Conservation (phyloP, 768 basidiomycete genomes). For the Amanita exitialis region DNA sequence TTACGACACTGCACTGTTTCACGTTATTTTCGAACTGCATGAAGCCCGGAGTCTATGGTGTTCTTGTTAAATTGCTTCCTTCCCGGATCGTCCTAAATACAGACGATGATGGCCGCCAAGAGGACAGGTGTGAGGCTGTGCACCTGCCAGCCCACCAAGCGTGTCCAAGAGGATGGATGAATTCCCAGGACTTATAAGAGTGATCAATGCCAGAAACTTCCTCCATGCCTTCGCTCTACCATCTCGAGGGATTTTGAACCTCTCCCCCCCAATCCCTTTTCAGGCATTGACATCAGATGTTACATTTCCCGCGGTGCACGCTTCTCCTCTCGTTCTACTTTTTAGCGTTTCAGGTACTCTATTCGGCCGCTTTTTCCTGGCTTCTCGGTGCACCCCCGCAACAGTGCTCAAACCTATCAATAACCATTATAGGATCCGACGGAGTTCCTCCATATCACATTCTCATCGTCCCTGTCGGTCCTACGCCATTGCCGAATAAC, state of each 20-base stretch:
- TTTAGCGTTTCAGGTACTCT: conserved; percentile 17
- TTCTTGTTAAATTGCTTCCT: too few relatives aligned
- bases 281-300: not conserved
- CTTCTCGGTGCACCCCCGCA: conserved; percentile 34
- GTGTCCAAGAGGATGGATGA: too few relatives aligned
- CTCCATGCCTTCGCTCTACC: too few relatives aligned
- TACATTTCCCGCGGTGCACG: conserved; percentile 5
- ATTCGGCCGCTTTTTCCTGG: conserved; percentile 34
- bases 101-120: too few relatives aligned
- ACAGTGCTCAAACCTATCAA: conserved; percentile 58
- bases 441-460: conserved; percentile 60
- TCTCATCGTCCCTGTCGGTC: conserved; percentile 58
- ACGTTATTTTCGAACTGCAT: too few relatives aligned
- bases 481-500: conserved; percentile 47
- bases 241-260: not conserved
- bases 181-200: too few relatives aligned
- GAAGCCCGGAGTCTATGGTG: too few relatives aligned
- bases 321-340: conserved; percentile 8
- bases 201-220: too few relatives aligned
- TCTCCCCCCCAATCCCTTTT: not conserved
- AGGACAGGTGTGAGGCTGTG: too few relatives aligned
- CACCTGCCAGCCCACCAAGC: too few relatives aligned
- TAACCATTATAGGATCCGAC: conserved; percentile 41
- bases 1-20: too few relatives aligned
- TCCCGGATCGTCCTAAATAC: too few relatives aligned